Base-by-base conservation (phyloP, 148 eudicot species). In the Linanthus parryae region DNA sequence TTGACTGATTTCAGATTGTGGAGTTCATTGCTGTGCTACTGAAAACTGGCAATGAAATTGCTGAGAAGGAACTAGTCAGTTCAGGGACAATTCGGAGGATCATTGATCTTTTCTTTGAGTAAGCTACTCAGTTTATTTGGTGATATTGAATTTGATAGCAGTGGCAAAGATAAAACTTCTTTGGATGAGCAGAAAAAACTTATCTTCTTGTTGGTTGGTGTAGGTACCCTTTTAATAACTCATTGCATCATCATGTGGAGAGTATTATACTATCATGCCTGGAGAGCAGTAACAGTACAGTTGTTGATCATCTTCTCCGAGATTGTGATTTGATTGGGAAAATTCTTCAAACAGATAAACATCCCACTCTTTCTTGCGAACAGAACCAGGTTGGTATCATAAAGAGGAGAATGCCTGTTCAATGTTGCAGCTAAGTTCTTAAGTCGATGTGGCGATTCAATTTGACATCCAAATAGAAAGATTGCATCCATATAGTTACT, bases 201-300 rank as follows among this genome's bases (percentile, higher is more conserved):
- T n/a, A n/a, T n/a, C n/a, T n/a, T n/a, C n/a, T n/a, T 55, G 25
- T 21, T 63, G 35, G 44, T 39, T 53, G 20, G 44, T 79, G 55
- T 74, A 91, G 98, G 95, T 91, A 86, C 52, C 94, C 98, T 14
- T 91, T 80, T 71, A 84, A 91, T 64, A 86, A 81, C 65, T 83
- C 88, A 2, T 71, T 91, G 54, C 98, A 91, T 77, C 95, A 91
- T 84, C 87, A 91, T 39, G 94, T 87, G 55, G 98, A 91, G 81
- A 91, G 98, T 68, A 91, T 91, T 15, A 61, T 83, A 59, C 67
- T 50, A 58, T 86, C 94, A 41, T 86, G 94, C 66, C 65, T 91
- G 70, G 98, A 87, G 64, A 79, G 98, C 72, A 71, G 71, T 59
- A 81, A 74, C 56, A 53, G 46, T 63, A 41, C 72, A 30, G 68